Base-by-base conservation (phyloP, 1,139 yeast species). In the Hyphopichia fennica region DNA sequence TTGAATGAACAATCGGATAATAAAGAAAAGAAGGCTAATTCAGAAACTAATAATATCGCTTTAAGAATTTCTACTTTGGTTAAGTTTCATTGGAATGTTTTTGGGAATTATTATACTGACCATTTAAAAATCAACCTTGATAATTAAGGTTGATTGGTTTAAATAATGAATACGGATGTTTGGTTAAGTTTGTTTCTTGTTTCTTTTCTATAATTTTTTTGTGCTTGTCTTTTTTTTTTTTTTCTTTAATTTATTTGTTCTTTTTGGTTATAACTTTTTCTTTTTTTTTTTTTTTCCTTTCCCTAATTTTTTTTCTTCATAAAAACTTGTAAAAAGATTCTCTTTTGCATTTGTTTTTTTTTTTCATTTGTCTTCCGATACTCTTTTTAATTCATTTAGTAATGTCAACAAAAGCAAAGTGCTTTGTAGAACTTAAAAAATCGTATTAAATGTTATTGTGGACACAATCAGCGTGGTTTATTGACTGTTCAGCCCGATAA, bases 61-160 rank as follows among this genome's bases (percentile, higher is more conserved):
- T 69, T 68, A 43, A 67, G 85, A 50, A 68, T 83, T 44, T 69
- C 80, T 29, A 79, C 84, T 14, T 66, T 85, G 48, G 77, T 77
- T 39, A 81, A 80, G 44, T 84, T 85, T 66, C 90, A 85, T 62
- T 82, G 87, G 85, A 79, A 72, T 47, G 90, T 84, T n/a, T 84
- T 84, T 62, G 84, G 83, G 19, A 69, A 65, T 32, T 75, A 77
- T 58, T 81, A 81, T 47, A 54, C 58, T 25, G 69, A 65, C 38
- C 56, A 54, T 43, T 44, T 56, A 31, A 46, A 42, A 34, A 16
- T n/a, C n/a, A 34, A 35, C 11, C 28, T 5, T 25, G n/a, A 25
- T 9, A 25, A 10, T 25, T 9, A 25, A 9, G 9, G 23, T 6
- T 9, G 6, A 7, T 22, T 22, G 23, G 9, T 22, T 22, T 22